Percentiles rank a stretch among this genome's conserved stretches.
Evolutionary conservation across 441 rosid species (phyloP).

Genomic region (Croton laevigatus): DNA sequence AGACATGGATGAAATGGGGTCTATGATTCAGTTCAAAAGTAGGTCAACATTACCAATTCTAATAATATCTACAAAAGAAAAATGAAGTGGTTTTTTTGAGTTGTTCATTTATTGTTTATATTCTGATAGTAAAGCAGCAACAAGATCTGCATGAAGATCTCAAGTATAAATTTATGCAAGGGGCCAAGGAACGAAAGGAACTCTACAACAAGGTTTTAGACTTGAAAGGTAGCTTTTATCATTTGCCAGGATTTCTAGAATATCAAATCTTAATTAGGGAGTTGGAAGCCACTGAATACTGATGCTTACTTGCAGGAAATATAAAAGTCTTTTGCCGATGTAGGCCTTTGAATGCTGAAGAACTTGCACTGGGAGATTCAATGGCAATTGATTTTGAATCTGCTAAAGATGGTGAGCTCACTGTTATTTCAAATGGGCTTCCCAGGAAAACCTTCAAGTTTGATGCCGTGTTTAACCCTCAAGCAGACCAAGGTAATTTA

Average conservation of each 20-base stretch:
- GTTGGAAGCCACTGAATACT: constrained; percentile 19
- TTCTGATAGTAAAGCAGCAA: constrained; percentile 60
- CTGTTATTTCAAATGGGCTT: constrained; percentile 68
- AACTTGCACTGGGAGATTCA: constrained; percentile 54
- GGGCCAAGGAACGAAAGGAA: constrained; percentile 69
- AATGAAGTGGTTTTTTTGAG: neutral
- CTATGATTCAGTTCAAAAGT: constrained; percentile 57
- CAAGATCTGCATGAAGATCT: constrained; percentile 57
- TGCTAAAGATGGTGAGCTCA: constrained; percentile 79
- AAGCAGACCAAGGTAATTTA: constrained; percentile 76
- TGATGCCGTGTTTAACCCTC: constrained; percentile 86
- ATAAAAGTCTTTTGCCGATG: constrained; percentile 95
- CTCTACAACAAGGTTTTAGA: constrained; percentile 90
- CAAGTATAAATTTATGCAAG: constrained; percentile 60
- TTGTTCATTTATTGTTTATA: constrained; percentile 17
- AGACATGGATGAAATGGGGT: constrained; percentile 47
- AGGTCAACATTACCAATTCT: constrained; percentile 25
- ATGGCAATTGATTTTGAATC: constrained; percentile 71
- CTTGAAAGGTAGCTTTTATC: constrained; percentile 60
- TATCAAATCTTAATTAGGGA: constrained; percentile 4
- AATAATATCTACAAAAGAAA: constrained; percentile 1
- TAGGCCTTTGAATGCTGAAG: constrained; percentile 75
- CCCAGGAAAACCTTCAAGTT: constrained; percentile 75
- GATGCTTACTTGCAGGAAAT: constrained; percentile 59
- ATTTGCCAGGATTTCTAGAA: constrained; percentile 11